phyloP scores from a whole-genome alignment of 495 filamentous ascomycete genomes.

The Xylaria intraflava region DNA sequence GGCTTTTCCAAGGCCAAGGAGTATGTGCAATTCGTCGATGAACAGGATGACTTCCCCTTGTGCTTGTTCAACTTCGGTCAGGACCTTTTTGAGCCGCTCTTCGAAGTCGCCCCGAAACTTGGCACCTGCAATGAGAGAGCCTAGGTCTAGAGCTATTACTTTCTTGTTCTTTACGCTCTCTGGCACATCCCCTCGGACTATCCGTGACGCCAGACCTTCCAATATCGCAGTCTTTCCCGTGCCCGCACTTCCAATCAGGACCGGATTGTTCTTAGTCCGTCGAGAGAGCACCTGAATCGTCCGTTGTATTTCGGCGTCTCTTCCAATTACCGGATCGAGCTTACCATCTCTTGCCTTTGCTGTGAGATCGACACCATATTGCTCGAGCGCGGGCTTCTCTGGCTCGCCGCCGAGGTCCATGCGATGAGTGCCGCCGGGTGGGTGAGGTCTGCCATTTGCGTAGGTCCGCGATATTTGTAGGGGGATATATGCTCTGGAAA shows the following conservation, averaged over 20 bases:
- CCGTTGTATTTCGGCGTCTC: slow-evolving; percentile 83
- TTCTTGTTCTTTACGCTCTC: slow-evolving; percentile 94
- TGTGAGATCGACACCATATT: slow-evolving; percentile 88
- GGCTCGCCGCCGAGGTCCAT: slow-evolving; percentile 80
- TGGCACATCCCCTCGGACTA: slow-evolving; percentile 87
- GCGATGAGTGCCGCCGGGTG: slow-evolving; percentile 83
- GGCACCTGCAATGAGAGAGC: slow-evolving; percentile 87
- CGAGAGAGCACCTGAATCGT: slow-evolving; percentile 92
- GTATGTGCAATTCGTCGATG: slow-evolving; percentile 88
- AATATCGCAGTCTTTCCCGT: slow-evolving; percentile 95
- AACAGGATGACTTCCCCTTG: slow-evolving; percentile 88
- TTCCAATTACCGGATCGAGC: slow-evolving; percentile 90
- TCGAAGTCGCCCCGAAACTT: slow-evolving; percentile 97
- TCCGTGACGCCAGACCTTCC: slow-evolving; percentile 86
- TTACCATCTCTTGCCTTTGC: slow-evolving; percentile 80
- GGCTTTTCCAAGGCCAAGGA: slow-evolving; percentile 87
- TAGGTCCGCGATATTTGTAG: slow-evolving; percentile 48
- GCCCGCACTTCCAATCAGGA: slow-evolving; percentile 85
- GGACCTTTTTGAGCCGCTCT: slow-evolving; percentile 81
- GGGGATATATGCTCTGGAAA: slow-evolving; percentile 17
- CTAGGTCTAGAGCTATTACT: slow-evolving; percentile 80
- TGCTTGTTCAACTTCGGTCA: slow-evolving; percentile 86
- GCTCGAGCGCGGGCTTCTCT: slow-evolving; percentile 79
- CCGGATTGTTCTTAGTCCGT: slow-evolving; percentile 94
- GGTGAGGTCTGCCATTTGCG: slow-evolving; percentile 72